Percentiles rank a stretch among this genome's conserved stretches.
These are phyloP conservation scores for Acephala macrosclerotiorum DNA, from an alignment of 2,329 filamentous ascomycete genomes.

Conservation along the genomic window DNA sequence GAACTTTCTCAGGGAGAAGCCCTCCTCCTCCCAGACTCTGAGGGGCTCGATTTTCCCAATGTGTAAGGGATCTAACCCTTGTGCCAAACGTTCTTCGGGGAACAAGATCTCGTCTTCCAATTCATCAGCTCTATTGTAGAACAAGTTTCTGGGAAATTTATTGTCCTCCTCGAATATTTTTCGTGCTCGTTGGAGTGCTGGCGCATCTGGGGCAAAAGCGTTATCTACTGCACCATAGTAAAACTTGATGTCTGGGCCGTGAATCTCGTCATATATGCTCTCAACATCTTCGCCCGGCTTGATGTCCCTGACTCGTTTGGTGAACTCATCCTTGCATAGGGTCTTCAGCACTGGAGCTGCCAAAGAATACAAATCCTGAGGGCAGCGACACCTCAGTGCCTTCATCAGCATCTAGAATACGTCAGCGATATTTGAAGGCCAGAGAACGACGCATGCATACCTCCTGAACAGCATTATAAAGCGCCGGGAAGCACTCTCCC, in stretches of 20 bases:
- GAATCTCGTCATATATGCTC: slow-evolving; percentile 46
- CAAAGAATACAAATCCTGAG: slow-evolving; percentile 44
- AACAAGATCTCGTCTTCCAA: slow-evolving; percentile 51
- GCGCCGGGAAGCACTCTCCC: slow-evolving; percentile 41
- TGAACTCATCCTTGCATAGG: slow-evolving; percentile 45
- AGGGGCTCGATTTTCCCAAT: slow-evolving; percentile 26
- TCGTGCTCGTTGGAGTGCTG: neutral
- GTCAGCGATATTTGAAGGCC: neutral
- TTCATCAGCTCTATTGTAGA: slow-evolving; percentile 50
- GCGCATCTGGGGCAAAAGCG: too few relatives aligned
- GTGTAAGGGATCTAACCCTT: slow-evolving; percentile 2
- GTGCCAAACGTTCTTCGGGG: slow-evolving; percentile 43
- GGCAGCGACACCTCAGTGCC: slow-evolving; percentile 44
- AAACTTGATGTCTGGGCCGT: slow-evolving; percentile 25
- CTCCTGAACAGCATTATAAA: slow-evolving; percentile 45
- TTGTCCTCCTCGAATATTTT: slow-evolving; percentile 6
- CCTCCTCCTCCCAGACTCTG: slow-evolving; percentile 21
- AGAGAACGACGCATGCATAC: slow-evolving; percentile 30
- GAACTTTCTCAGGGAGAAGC: slow-evolving; percentile 25
- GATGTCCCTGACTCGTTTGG: slow-evolving; percentile 46
- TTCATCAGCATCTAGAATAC: slow-evolving; percentile 46
- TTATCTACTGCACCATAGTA: slow-evolving; percentile 17
- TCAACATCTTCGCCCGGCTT: slow-evolving; percentile 44
- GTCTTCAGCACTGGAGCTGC: slow-evolving; percentile 47
- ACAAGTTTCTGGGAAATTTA: slow-evolving; percentile 36